Base-by-base conservation (phyloP, 1,284 basidiomycete species). In the Leccinum holopus region DNA sequence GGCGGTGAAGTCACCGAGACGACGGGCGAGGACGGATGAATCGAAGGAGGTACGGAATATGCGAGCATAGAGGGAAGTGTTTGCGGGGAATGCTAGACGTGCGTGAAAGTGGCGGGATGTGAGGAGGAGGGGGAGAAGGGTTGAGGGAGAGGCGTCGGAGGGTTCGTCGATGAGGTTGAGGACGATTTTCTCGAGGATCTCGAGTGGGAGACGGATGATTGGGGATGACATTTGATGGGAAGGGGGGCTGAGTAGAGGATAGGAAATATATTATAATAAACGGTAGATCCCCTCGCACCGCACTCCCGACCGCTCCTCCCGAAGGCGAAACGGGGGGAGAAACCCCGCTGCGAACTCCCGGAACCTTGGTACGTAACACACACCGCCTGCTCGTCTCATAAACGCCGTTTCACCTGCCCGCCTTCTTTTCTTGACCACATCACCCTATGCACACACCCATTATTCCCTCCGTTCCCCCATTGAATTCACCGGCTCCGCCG, bases 41-140 rank as follows among this genome's bases (percentile, higher is more conserved):
- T 92, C 91, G 76, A 92, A 93, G 66, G 80, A 82, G 66, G 74
- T 65, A 18, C 78, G 78, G 72, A 87, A 92, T 33, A 93, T 80
- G 49, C 77, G 71, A 0, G 86, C 81, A 69, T 86, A 87, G 58
- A 94, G 80, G 18, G 80, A 70, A 1, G 75, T 73, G 67, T 82
- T 82, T 1, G 68, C 60, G 6, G 64, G 53, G 57, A 73, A 68
- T 11, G 65, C 66, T 63, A 91, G 79, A 1, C 72, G 60, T 41
- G 67, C 11, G 71, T 85, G 62, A 18, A 91, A 68, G 49, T 72
- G 63, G 5, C n/a, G 41, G 10, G 41, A 44, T 5, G 41, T 18
- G n/a, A 44, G 73, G 47, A 87, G 80, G 56, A 91, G 78, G 0
- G 85, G 76, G 21, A 80, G 61, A 57, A 88, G 70, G 3, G 78